Evolutionary conservation across 73 alveolate genomes (phyloP), one percentile per base, ranked within the genome.

Genomic region (Tetrahymena elliotti): DNA sequence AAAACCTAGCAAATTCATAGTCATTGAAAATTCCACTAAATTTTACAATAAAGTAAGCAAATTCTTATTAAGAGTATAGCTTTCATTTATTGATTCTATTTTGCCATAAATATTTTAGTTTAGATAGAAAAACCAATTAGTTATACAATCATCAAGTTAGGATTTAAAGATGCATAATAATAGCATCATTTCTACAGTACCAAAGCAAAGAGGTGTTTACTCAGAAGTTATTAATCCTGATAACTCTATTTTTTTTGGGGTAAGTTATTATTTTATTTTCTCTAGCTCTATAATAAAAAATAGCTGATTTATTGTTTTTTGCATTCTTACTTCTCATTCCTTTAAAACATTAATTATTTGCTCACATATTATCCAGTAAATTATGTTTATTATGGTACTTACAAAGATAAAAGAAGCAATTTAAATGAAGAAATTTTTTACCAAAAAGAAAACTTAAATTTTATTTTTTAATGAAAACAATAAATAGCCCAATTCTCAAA

Each of bases 201-300:
- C 88, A 22, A 94, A 93, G 47, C 92, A 94, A 39, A 84, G 96
- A 39, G 96, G 95, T 27, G 93, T 94, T 12, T 94, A 94, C 83
- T 94, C 96, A 27, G 96, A 94, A 37, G 96, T 88, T 52, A 94
- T 94, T 38, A 94, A 94, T 18, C 96, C 96, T 20, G 96, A 94
- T 38, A 94, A 94, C 36, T 94, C 96, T 33, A 94, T 33, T 18
- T 38, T 94, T 38, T 35, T 38, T 40, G 37, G 83, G 68, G 96
- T 68, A 68, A 68, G 15, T 40, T 4, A 24, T 27, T 24, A 6
- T 2, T 68, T 68, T 15, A 7, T 52, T 18, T 9, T 68, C 88
- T 18, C 34, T n/a, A n/a, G 38, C 36, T 24, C n/a, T 24, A 11
- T 68, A 22, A 2, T 18, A 68, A 31, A 4, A 0, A 27, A 22